Evolutionary conservation across 768 basidiomycete species (phyloP).

Genomic region (Lyophyllum atratum): DNA sequence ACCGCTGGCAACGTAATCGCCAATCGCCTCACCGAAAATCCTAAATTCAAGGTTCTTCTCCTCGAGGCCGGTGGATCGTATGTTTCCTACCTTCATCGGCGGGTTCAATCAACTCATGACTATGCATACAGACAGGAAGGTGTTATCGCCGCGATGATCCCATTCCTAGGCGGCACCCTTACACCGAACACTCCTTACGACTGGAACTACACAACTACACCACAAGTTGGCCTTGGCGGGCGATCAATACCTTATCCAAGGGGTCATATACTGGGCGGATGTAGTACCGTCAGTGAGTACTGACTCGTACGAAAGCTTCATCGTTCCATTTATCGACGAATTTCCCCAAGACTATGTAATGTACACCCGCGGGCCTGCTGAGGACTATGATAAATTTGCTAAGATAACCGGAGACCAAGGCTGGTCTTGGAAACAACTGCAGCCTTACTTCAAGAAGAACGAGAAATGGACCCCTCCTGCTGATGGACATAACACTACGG

Average conservation of each 20-base stretch:
- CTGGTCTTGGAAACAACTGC: constrained; percentile 32
- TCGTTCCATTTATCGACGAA: neutral
- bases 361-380: constrained; percentile 16
- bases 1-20: constrained; percentile 21
- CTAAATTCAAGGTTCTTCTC: constrained; percentile 38
- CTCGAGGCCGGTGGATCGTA: constrained; percentile 36
- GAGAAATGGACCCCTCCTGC: constrained; percentile 31
- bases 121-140: constrained; percentile 6
- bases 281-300: constrained; percentile 28
- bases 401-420: constrained; percentile 15
- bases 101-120: neutral
- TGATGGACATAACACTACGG: constrained; percentile 32
- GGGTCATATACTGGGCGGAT: constrained; percentile 30
- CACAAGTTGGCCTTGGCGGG: constrained; percentile 19
- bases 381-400: constrained; percentile 17
- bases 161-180: constrained; percentile 10
- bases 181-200: constrained; percentile 17
- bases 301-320: neutral
- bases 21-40: constrained; percentile 38
- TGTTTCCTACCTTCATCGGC: neutral
- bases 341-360: constrained; percentile 14
- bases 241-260: constrained; percentile 25
- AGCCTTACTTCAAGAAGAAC: constrained; percentile 30
- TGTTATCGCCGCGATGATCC: constrained; percentile 10
- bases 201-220: constrained; percentile 17